These are phyloP conservation scores for Tricholoma saponaceum DNA, from an alignment of 768 basidiomycete species.

Conservation along the genomic window DNA sequence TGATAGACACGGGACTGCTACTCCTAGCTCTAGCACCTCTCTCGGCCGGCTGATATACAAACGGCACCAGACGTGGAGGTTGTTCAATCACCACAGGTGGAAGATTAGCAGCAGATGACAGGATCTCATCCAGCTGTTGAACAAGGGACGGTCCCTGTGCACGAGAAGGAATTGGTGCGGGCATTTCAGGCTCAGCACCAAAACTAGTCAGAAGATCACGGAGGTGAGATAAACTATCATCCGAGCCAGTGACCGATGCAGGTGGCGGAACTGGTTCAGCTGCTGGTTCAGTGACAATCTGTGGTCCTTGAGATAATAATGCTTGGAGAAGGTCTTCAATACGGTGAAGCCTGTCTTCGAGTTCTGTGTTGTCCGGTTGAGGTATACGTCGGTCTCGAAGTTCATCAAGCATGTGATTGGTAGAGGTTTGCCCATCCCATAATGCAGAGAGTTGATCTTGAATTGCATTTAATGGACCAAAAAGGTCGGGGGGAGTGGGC, in stretches of 20 bases:
- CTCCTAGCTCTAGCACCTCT: conserved; percentile 29
- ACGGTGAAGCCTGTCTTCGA: conserved; percentile 36
- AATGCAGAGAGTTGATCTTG: conserved; percentile 57
- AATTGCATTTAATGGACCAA: conserved; percentile 52
- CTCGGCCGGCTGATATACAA: conserved; percentile 49
- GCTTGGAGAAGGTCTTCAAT: conserved; percentile 44
- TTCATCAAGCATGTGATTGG: conserved; percentile 60
- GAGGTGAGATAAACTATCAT: conserved; percentile 23
- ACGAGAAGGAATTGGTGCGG: conserved; percentile 44
- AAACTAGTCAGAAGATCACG: conserved; percentile 19
- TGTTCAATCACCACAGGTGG: conserved; percentile 36
- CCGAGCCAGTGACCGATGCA: conserved; percentile 25
- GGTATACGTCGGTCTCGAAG: conserved; percentile 47
- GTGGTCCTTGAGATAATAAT: conserved; percentile 31
- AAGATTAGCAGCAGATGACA: conserved; percentile 42
- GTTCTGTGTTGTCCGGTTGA: conserved; percentile 34
- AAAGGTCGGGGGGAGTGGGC: conserved; percentile 37
- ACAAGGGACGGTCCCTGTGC: conserved; percentile 47
- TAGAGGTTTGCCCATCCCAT: conserved; percentile 56
- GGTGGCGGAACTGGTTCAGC: conserved; percentile 6
- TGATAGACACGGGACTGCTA: conserved; percentile 30
- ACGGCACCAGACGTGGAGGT: conserved; percentile 52
- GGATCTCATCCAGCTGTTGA: conserved; percentile 56
- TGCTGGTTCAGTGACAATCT: conserved; percentile 13
- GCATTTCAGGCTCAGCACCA: conserved; percentile 22